Conservation (phyloP, 2,329 filamentous ascomycete species). For the Colletotrichum eleusines region DNA sequence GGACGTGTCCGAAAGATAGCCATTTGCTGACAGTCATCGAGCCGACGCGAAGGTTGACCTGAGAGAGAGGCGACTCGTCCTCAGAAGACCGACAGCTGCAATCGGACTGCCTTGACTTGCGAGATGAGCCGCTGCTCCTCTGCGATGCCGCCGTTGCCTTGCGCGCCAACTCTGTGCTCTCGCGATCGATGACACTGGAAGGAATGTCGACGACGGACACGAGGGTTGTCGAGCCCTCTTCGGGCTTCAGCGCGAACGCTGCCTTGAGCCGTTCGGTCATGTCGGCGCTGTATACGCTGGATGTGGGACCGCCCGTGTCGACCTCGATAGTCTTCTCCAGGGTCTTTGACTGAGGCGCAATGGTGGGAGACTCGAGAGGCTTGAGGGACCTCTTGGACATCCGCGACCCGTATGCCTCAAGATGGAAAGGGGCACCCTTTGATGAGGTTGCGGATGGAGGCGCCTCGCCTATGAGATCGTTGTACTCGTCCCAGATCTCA, state of each 20-base stretch:
- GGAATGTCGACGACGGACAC: constrained; percentile 58
- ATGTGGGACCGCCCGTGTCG: constrained; percentile 53
- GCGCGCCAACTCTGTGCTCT: constrained; percentile 44
- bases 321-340: constrained; percentile 22
- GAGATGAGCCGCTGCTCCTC: constrained; percentile 50
- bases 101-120: constrained; percentile 56
- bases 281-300: constrained; percentile 67
- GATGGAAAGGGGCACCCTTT: constrained; percentile 66
- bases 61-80: constrained; percentile 73
- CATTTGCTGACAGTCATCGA: constrained; percentile 90
- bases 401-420: constrained; percentile 61
- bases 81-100: constrained; percentile 62
- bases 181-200: constrained; percentile 44
- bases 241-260: constrained; percentile 55
- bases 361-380: constrained; percentile 62
- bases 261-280: constrained; percentile 66
- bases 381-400: constrained; percentile 52
- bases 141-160: constrained; percentile 43
- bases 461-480: constrained; percentile 83
- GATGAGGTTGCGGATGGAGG: constrained; percentile 68
- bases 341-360: constrained; percentile 44
- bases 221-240: constrained; percentile 56
- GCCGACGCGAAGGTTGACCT: constrained; percentile 82
- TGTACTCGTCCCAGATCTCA: constrained; percentile 94
- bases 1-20: constrained; percentile 85